phyloP scores from a whole-genome alignment of 139 green algal species.

The Haematococcus lacustris region DNA sequence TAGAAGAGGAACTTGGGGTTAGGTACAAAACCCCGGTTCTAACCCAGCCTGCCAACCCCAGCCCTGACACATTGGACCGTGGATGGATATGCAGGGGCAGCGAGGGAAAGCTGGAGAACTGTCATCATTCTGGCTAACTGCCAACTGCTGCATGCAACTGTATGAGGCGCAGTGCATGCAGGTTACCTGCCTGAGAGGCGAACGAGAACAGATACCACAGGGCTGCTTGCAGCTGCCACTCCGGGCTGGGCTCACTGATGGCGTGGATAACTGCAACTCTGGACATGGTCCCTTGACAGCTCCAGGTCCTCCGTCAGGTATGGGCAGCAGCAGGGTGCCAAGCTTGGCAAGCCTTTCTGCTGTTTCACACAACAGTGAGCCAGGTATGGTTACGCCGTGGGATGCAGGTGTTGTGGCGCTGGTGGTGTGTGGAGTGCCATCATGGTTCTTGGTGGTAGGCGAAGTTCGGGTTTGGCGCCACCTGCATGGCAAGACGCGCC shows the following conservation, averaged over 20 bases:
- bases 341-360: background rate
- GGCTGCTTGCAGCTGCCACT: background rate
- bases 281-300: background rate
- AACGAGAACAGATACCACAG: constrained; percentile 8
- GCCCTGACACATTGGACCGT: too few species aligned
- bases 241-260: background rate
- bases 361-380: background rate
- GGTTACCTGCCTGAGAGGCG: background rate
- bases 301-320: background rate
- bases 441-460: too few species aligned
- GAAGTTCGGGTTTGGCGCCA: too few species aligned
- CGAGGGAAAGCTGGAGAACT: too few species aligned
- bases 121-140: background rate
- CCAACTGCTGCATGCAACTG: background rate
- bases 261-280: too few species aligned
- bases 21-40: background rate
- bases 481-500: too few species aligned
- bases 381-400: background rate
- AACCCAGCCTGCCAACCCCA: background rate
- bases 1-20: background rate
- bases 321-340: background rate
- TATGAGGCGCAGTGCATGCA: background rate
- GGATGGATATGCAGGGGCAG: too few species aligned
- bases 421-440: background rate
- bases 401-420: background rate